Evolutionary conservation across 139 green algal species (phyloP).

Genomic region (Micractinium sp.): DNA sequence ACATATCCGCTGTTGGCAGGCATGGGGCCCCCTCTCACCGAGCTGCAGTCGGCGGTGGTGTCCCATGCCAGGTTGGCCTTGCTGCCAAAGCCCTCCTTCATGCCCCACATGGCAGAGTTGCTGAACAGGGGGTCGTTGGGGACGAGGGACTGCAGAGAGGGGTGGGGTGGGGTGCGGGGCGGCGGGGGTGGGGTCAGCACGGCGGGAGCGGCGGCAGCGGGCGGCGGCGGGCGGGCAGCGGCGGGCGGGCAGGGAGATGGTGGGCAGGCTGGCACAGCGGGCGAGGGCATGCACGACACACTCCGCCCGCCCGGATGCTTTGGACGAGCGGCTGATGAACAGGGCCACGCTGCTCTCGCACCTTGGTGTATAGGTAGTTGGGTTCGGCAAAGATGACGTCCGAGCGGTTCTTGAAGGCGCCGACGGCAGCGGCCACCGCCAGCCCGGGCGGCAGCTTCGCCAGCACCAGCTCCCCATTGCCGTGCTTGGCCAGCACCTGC

Average conservation of each 20-base stretch:
- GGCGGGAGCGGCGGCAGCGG: too few relatives aligned
- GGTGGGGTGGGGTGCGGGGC: neutral
- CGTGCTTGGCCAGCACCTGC: neutral
- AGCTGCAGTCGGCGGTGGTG: neutral
- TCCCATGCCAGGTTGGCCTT: neutral
- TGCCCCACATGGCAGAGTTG: neutral
- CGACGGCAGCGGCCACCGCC: neutral
- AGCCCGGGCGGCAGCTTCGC: neutral
- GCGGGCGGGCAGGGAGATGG: too few relatives aligned
- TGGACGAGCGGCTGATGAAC: too few relatives aligned
- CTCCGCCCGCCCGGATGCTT: too few relatives aligned
- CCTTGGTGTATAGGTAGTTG: neutral
- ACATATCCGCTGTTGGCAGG: neutral
- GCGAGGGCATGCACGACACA: too few relatives aligned
- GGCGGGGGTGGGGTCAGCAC: neutral
- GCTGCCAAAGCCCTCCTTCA: neutral
- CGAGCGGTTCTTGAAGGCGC: neutral
- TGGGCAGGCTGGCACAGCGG: too few relatives aligned
- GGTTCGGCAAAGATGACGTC: neutral
- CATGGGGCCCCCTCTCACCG: neutral
- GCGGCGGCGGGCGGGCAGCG: too few relatives aligned
- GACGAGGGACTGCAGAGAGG: neutral
- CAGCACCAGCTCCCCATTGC: neutral
- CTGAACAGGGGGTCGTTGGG: neutral
- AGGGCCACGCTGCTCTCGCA: too few relatives aligned